Evolutionary conservation across 1,284 basidiomycete genomes (phyloP), one percentile per base, ranked within the genome.

Genomic region (Ustilago sp.): DNA sequence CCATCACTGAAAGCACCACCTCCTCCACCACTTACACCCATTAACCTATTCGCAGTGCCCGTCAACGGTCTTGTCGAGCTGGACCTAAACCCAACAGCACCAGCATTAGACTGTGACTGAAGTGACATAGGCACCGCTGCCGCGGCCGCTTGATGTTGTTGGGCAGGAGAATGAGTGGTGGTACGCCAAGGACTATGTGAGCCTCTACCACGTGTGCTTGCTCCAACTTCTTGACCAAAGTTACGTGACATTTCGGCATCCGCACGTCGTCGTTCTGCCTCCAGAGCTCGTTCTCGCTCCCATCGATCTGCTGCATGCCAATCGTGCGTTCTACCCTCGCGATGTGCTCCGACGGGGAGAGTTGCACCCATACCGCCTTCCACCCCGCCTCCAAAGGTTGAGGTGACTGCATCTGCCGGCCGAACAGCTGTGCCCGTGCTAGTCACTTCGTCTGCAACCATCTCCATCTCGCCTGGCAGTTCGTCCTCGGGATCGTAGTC

Each of bases 191-290:
- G 77, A 48, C 73, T 76, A 23, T 70, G 65, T 17, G 66, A 66
- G 8, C 73, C 77, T 48, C 74, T 61, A 9, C 77, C 77, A 3
- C 77, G 59, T 6, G 65, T 76, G 34, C 69, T 72, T 11, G 63
- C 74, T 15, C 74, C 74, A 5, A 79, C 69, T 38, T 76, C 77
- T 39, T 79, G 66, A 2, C 77, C 77, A 56, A 79, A 79, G 47
- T 72, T 79, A 45, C 77, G 68, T 41, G 74, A 75, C 77, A 79
- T 70, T 38, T 79, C 77, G 7, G 77, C 77, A 39, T 79, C 77
- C 7, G 69, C 77, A 23, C 73, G 43, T 23, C 77, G 54, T 17
- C 77, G 57, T 52, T 79, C 77, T 7, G 68, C 67, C 52, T 76
- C 74, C 28, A 61, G 60, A 2, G 61, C 68, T n/a, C 75, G 63